Evolutionary conservation across 176 grass and related monocot genomes (phyloP), one percentile per base, ranked within the genome.

Genomic region (Carex littledalei): DNA sequence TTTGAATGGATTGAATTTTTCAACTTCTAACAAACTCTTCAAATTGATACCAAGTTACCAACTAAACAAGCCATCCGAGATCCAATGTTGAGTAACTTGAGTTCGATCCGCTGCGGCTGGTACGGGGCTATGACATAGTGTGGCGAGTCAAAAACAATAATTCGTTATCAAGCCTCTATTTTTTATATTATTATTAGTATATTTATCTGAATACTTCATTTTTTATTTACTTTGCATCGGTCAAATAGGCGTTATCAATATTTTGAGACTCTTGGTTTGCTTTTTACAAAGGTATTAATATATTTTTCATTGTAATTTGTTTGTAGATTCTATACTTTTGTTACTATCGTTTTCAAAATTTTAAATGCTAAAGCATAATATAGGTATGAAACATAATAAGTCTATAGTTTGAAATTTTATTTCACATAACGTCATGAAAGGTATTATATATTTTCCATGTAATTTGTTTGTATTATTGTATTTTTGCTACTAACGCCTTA

Each of bases 1-100:
- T 76, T 76, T 76, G 70, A 76, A 76, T 76, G 24, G 45, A 24
- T 24, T 76, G 20, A 22, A 5, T 53, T 41, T 26, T 76, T 24
- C 72, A 76, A 54, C 72, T 54, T 76, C 47, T 76, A 76, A 75
- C 72, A 54, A 77, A 77, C 45, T 56, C 16, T 49, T 77, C 71
- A 75, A 67, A 52, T 75, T 75, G 43, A 49, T 10, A 2, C 45
- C 45, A 47, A 47, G 45, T 47, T 45, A n/a, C 43, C 45, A 75
- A 75, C 71, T 53, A 6, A 75, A 52, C 71, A 13, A 13, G 12
- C 45, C 45, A 77, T 32, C 49, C 4, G 7, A 53, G 49, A 77
- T 77, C 47, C 47, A 77, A 77, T 75, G 71, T 26, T 0, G 45
- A 53, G 10, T 24, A 26, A 77, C 4, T 55, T 6, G 15, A 50